Evolutionary conservation across 805 yeast species (phyloP), one percentile per base, ranked within the genome.

Genomic region (Metschnikowia lunata): DNA sequence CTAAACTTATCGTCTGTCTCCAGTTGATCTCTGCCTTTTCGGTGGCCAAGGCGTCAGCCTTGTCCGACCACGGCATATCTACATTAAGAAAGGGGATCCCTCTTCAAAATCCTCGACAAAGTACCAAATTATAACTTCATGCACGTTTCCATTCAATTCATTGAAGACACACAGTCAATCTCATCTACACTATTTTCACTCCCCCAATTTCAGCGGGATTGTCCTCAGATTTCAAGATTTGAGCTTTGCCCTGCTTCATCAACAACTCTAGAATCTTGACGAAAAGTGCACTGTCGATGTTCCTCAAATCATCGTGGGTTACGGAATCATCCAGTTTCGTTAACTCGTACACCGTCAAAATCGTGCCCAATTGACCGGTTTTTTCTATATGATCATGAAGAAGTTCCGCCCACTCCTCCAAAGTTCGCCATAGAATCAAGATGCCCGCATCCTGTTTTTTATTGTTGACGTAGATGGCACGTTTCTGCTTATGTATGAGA

Each of bases 321-420:
- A 79, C 76, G 42, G 76, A 62, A 36, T 85, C 91, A 35, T 67
- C 72, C 48, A 49, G 55, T 45, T 79, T 76, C 0, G 83, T 70
- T 31, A 91, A 61, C 63, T 91, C 98, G 61, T 86, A 89, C 12
- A 89, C 62, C 0, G 98, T 91, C 40, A 91, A 65, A 1, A 91
- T 83, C 1, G 83, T 71, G 6, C 87, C 86, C 42, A 75, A 67
- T 57, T 88, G 96, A 0, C 96, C 96, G 0, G 91, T 78, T 15
- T 71, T 67, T 42, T 85, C 90, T n/a, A 66, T 61, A 47, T 58
- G 61, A 10, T 63, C 64, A 45, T 63, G 62, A 23, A 69, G 50
- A 8, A 62, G 37, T 38, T 58, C 62, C 4, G 67, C 62, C 76
- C 75, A 71, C 39, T 70, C 74, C 1, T 44, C 54, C 26, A 64